Percentiles rank a stretch among this genome's conserved stretches.
These are phyloP conservation scores for Wickerhamiella nectarea DNA, from an alignment of 805 yeast species.

Conservation along the genomic window DNA sequence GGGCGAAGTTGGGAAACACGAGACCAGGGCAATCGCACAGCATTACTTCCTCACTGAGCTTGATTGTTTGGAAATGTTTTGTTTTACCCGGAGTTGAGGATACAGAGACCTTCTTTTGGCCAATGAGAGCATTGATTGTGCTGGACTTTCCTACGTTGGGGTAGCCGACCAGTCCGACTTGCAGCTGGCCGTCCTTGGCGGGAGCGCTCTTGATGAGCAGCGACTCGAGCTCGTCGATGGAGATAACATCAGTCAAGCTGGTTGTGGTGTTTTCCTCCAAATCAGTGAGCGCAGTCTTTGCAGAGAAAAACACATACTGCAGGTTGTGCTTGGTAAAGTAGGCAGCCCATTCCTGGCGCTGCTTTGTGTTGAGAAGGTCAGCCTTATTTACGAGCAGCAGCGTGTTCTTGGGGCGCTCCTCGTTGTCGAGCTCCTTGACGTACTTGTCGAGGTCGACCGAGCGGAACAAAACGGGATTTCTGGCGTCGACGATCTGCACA, in stretches of 20 bases:
- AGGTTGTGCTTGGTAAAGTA: constrained; percentile 60
- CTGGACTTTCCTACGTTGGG: constrained; percentile 96
- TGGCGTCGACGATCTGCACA: constrained; percentile 95
- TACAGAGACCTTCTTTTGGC: constrained; percentile 94
- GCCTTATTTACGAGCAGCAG: constrained; percentile 85
- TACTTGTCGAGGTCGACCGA: constrained; percentile 77
- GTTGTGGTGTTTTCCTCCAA: constrained; percentile 40
- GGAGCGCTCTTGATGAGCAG: constrained; percentile 71
- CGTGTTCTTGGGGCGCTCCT: constrained; percentile 54
- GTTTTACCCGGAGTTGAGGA: constrained; percentile 98
- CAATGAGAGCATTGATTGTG: constrained; percentile 93
- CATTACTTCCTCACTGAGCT: constrained; percentile 65
- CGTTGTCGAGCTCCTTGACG: constrained; percentile 47
- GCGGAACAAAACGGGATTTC: constrained; percentile 83
- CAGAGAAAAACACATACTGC: constrained; percentile 83
- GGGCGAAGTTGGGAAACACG: constrained; percentile 95
- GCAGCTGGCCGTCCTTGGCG: constrained; percentile 48
- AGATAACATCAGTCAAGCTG: constrained; percentile 52
- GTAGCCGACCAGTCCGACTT: constrained; percentile 93
- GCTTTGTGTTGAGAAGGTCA: constrained; percentile 64
- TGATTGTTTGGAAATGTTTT: constrained; percentile 94
- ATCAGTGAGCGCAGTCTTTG: constrained; percentile 64
- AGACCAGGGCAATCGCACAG: constrained; percentile 98
- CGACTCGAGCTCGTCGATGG: constrained; percentile 73
- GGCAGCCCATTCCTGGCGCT: constrained; percentile 76